Percentiles rank a stretch among this genome's conserved stretches.
Evolutionary conservation across 75 land plant genomes (phyloP).

Genomic region (Picea glauca): DNA sequence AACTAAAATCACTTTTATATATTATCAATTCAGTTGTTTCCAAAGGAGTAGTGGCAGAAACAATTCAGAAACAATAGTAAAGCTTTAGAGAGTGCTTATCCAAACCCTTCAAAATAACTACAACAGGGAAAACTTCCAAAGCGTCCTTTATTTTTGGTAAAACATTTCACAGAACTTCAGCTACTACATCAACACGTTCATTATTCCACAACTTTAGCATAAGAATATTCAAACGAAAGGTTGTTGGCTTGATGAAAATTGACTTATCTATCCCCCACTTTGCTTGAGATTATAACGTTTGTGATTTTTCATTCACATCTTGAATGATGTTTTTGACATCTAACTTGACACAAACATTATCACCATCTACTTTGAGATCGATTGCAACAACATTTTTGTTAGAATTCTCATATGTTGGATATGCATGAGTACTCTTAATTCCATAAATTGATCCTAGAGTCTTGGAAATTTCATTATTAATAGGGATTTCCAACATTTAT

Average conservation of each 20-base stretch:
- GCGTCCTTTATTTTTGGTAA: conserved; percentile 59
- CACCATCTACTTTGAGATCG: background rate
- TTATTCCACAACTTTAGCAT: conserved; percentile 95
- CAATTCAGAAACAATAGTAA: no score
- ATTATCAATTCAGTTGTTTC: no score
- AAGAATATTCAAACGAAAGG: conserved; percentile 86
- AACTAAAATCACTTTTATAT: no score
- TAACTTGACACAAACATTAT: background rate
- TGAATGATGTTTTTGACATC: background rate
- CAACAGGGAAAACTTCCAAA: conserved; percentile 57
- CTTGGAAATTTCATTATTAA: background rate
- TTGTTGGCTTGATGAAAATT: conserved; percentile 87
- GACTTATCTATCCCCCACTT: conserved; percentile 74
- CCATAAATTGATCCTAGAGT: background rate
- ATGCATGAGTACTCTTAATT: background rate
- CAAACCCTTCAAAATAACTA: conserved; percentile 70
- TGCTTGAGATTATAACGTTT: background rate
- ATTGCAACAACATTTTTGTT: conserved; percentile 2
- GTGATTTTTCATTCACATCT: background rate
- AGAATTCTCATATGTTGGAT: conserved; percentile 1
- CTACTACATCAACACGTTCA: conserved; percentile 65
- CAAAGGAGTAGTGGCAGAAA: no score
- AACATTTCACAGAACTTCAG: conserved; percentile 55
- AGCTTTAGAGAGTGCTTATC: conserved; percentile 2
- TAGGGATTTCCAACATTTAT: conserved; percentile 11